A percentile compares a stretch with the other conserved stretches of the same genome.
These are phyloP conservation scores for maize (Zea mays) DNA, from an alignment of 176 grass and related monocot genomes.

Conservation along the genomic window DNA sequence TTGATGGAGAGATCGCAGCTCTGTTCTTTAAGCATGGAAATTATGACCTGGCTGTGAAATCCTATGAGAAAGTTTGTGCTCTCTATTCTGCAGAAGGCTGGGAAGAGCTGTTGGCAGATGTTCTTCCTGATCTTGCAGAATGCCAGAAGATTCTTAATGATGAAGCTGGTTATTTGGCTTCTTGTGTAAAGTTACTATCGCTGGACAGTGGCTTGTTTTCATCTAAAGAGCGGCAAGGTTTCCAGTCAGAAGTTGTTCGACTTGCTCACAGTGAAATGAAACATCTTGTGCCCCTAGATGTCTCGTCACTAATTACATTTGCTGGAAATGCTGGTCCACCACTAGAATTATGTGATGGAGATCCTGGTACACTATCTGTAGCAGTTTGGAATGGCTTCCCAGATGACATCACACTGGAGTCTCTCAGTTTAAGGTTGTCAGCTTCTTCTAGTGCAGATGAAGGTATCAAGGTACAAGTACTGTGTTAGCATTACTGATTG, in stretches of 20 bases:
- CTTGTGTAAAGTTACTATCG: slow-evolving; percentile 91
- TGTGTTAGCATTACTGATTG: slow-evolving; percentile 23
- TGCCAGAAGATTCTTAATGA: slow-evolving; percentile 97
- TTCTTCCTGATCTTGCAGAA: slow-evolving; percentile 94
- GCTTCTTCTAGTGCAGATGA: slow-evolving; percentile 76
- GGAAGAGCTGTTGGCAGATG: slow-evolving; percentile 87
- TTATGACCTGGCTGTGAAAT: slow-evolving; percentile 88
- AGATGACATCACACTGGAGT: slow-evolving; percentile 85
- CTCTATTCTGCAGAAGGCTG: slow-evolving; percentile 95
- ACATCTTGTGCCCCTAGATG: slow-evolving; percentile 89
- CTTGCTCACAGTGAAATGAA: slow-evolving; percentile 97
- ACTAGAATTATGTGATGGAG: slow-evolving; percentile 92
- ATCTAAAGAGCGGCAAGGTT: slow-evolving; percentile 81
- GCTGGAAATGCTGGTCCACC: slow-evolving; percentile 74
- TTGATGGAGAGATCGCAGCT: slow-evolving; percentile 98
- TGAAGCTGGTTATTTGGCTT: slow-evolving; percentile 82
- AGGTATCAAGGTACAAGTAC: slow-evolving; percentile 80
- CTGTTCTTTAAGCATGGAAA: slow-evolving; percentile 86
- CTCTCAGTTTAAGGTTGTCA: slow-evolving; percentile 77
- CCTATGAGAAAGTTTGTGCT: slow-evolving; percentile 95
- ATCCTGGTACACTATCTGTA: slow-evolving; percentile 83
- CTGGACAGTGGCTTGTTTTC: slow-evolving; percentile 74
- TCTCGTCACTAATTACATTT: slow-evolving; percentile 92
- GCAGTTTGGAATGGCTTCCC: slow-evolving; percentile 92
- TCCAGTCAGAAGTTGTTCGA: slow-evolving; percentile 90